Conservation (phyloP, 257 asterid species). For the Penstemon davidsonii region DNA sequence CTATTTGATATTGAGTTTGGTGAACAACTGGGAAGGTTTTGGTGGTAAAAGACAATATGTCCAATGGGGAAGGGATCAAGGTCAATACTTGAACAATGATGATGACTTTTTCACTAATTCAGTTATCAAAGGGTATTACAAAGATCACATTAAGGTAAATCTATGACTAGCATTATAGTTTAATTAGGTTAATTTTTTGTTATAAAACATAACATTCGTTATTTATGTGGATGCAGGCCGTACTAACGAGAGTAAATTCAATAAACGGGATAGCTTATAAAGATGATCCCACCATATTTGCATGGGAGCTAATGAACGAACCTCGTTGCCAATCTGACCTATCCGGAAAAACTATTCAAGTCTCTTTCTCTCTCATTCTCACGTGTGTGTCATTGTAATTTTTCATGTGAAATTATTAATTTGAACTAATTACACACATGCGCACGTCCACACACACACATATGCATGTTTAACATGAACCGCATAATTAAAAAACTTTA, state of each 20-base stretch:
- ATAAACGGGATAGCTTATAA: conserved; percentile 39
- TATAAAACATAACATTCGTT: no score
- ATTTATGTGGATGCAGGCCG: conserved; percentile 28
- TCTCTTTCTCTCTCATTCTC: not conserved
- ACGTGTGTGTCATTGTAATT: no score
- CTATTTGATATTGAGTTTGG: conserved; percentile 28
- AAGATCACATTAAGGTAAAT: conserved; percentile 31
- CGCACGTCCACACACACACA: not conserved
- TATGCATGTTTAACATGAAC: not conserved
- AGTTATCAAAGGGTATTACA: conserved; percentile 29
- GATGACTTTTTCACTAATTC: conserved; percentile 34
- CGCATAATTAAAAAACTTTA: no score
- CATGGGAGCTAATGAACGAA: conserved; percentile 60
- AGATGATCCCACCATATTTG: conserved; percentile 45
- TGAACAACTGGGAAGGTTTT: conserved; percentile 26
- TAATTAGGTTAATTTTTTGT: no score
- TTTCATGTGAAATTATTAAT: no score
- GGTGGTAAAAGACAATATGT: conserved; percentile 38
- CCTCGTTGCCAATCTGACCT: conserved; percentile 47
- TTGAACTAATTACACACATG: no score
- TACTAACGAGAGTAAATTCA: conserved; percentile 45
- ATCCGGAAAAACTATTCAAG: conserved; percentile 47
- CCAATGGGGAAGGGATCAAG: conserved; percentile 31
- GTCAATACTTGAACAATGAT: conserved; percentile 21
- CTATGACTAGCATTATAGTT: no score